Evolutionary conservation across 257 asterid species (phyloP), one percentile per base, ranked within the genome.

Genomic region (Solanum piurae): DNA sequence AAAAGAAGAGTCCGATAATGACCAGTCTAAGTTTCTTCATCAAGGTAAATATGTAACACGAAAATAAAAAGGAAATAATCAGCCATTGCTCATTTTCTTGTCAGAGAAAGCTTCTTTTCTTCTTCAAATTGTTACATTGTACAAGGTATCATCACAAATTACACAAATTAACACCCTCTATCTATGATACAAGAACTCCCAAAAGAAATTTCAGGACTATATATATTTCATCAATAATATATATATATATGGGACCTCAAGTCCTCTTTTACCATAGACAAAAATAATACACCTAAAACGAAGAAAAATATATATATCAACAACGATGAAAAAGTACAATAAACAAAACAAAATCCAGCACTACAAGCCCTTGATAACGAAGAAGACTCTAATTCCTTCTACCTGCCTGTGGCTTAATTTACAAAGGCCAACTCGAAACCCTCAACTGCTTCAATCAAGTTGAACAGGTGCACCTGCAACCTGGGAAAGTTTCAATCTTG

Each of bases 151-250:
- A 91, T 89, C 90, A 87, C 87, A 87, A 90, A 86, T 83, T 84
- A 89, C 90, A 87, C 87, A 87, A 90, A 86, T 83, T 84, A 89
- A 86, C 89, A 87, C 93, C 91, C 92, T 90, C 92, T 93, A 91
- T 91, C 92, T 93, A 91, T 91, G 88, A 88, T 92, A 92, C 96
- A 93, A 66, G 89, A 89, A 89, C 55, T 27, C 84, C 91, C 85
- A 80, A 9, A 38, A 46, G 13, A 44, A 18, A 44, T 27, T 27
- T 46, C 87, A 89, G 82, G 85, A 86, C 60, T 87, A 75, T 82
- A 76, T 80, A 90, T 80, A 90, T 87, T 91, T 90, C 94, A 89
- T 90, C 90, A 89, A 90, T 82, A 90, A 86, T 90, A 89, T 91
- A 88, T 90, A 89, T 91, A 86, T 91, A 88, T 90, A 58, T 37